Evolutionary conservation across 306 rosid genomes (phyloP).

Genomic region (Quercus engelmannii): DNA sequence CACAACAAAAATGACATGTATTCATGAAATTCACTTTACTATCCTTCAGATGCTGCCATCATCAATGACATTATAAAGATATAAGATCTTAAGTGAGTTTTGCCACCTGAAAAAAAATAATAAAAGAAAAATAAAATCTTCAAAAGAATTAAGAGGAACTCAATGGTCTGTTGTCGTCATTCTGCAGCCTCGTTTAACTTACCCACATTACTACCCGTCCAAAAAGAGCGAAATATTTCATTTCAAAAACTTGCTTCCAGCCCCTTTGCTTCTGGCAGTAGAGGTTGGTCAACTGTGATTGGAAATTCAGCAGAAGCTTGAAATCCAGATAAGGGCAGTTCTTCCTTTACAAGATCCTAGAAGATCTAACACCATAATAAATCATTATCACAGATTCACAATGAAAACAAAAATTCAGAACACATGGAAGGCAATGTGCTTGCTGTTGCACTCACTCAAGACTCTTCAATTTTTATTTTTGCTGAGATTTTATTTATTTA

Average conservation of each 20-base stretch:
- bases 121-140: background rate
- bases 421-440: conserved; percentile 11
- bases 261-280: background rate
- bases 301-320: background rate
- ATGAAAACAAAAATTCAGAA: conserved; percentile 4
- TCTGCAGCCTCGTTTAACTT: background rate
- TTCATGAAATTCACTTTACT: background rate
- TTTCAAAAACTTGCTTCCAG: background rate
- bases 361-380: background rate
- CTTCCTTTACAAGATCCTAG: background rate
- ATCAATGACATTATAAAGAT: background rate
- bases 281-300: background rate
- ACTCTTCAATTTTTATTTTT: background rate
- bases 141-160: background rate
- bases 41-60: background rate
- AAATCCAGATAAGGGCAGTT: background rate
- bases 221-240: background rate
- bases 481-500: no score
- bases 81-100: background rate
- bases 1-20: conserved; percentile 4
- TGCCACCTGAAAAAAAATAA: background rate
- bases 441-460: background rate
- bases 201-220: background rate
- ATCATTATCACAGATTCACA: background rate
- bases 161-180: background rate